phyloP scores from a whole-genome alignment of 805 yeast genomes.

The Yamadazyma tumulicola region DNA sequence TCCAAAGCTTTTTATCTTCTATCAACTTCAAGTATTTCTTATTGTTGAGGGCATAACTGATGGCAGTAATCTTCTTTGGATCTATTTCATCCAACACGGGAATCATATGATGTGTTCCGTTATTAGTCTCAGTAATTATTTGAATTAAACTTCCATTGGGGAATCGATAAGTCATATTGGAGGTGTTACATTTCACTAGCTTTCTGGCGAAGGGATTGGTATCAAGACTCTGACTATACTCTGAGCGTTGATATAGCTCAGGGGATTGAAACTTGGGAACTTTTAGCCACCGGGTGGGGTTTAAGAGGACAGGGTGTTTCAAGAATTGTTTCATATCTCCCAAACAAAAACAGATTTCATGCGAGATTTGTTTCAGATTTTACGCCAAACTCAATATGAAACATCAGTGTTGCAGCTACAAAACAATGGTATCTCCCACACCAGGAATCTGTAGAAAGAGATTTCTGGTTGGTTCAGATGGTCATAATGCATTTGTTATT shows the following conservation, averaged over 20 bases:
- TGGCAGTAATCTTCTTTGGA: conserved; percentile 10
- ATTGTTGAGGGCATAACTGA: conserved; percentile 25
- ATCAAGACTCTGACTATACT: conserved; percentile 13
- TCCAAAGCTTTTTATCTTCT: conserved; percentile 16
- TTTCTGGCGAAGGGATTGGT: conserved; percentile 27
- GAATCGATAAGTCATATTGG: conserved; percentile 19
- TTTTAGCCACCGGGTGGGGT: conserved; percentile 27
- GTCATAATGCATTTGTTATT: too few species aligned
- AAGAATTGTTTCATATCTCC: conserved; percentile 12
- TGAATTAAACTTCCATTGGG: conserved; percentile 25
- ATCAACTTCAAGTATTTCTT: conserved; percentile 17
- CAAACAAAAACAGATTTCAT: background rate
- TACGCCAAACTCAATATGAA: too few species aligned
- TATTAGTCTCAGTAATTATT: conserved; percentile 1
- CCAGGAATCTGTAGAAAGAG: too few species aligned
- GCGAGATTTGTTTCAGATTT: too few species aligned
- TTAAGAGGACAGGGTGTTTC: conserved; percentile 29
- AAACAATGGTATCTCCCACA: too few species aligned
- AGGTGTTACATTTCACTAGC: conserved; percentile 23
- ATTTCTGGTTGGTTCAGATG: too few species aligned
- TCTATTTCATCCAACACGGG: conserved; percentile 11
- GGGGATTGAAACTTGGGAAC: conserved; percentile 19
- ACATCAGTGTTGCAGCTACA: too few species aligned
- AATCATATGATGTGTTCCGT: conserved; percentile 4
- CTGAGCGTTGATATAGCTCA: conserved; percentile 14